phyloP scores from a whole-genome alignment of 2,329 filamentous ascomycete species.

The Diaporthe ilicicola region DNA sequence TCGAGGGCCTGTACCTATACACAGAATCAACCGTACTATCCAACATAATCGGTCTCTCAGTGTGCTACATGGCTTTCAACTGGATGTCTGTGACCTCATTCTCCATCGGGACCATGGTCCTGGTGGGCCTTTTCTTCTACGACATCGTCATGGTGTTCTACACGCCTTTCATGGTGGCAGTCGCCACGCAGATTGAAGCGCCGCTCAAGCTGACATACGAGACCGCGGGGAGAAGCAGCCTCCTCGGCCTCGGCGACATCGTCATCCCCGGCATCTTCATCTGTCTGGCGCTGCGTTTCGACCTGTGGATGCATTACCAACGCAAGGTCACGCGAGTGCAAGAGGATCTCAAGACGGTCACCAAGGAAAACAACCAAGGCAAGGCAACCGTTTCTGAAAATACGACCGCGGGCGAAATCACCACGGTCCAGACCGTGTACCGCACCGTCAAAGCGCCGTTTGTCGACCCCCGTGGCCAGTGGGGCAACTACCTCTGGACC shows the following conservation, averaged over 20 bases:
- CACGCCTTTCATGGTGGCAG: slow-evolving; percentile 85
- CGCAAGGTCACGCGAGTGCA: slow-evolving; percentile 64
- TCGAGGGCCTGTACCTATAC: slow-evolving; percentile 73
- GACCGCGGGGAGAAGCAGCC: slow-evolving; percentile 69
- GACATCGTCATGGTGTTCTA: slow-evolving; percentile 95
- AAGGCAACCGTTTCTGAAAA: slow-evolving; percentile 36
- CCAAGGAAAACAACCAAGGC: slow-evolving; percentile 31
- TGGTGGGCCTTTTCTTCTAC: slow-evolving; percentile 87
- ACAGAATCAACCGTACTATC: slow-evolving; percentile 68
- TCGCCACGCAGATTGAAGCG: slow-evolving; percentile 88
- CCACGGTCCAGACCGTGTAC: slow-evolving; percentile 49
- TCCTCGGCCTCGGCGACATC: slow-evolving; percentile 94
- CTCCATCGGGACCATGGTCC: slow-evolving; percentile 78
- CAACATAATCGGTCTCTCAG: slow-evolving; percentile 86
- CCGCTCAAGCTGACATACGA: slow-evolving; percentile 90
- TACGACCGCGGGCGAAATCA: slow-evolving; percentile 45
- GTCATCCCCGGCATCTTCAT: slow-evolving; percentile 93
- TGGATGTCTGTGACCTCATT: slow-evolving; percentile 92
- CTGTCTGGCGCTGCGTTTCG: slow-evolving; percentile 87
- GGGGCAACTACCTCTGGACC: slow-evolving; percentile 88
- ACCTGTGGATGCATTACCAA: slow-evolving; percentile 85
- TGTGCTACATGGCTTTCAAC: slow-evolving; percentile 84
- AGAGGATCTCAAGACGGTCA: slow-evolving; percentile 44
- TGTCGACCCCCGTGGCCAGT: slow-evolving; percentile 71
- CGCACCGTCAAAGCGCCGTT: slow-evolving; percentile 62